Evolutionary conservation across 768 basidiomycete species (phyloP).

Genomic region (Austroboletus eburneus): DNA sequence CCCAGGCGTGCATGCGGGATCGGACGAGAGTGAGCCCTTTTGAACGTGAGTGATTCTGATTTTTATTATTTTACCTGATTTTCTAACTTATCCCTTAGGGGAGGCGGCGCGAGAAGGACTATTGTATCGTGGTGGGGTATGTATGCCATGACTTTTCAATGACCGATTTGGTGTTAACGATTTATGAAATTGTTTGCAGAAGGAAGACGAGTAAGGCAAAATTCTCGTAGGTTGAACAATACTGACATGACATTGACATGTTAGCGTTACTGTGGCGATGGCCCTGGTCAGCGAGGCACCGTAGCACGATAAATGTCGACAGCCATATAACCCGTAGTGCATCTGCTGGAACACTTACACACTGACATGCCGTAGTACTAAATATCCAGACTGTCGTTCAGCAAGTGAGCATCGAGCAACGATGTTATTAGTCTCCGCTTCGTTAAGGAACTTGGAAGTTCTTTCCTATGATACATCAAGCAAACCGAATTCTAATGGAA

Average conservation of each 20-base stretch:
- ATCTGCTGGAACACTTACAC: no score
- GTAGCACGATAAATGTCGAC: no score
- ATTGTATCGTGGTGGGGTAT: conserved; percentile 68
- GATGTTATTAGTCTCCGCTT: background rate
- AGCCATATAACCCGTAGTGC: no score
- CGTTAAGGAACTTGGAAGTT: conserved; percentile 13
- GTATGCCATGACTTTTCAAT: no score
- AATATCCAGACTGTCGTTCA: no score
- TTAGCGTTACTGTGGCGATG: conserved; percentile 68
- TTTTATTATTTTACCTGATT: conserved; percentile 1
- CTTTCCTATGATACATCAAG: conserved; percentile 30
- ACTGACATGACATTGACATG: conserved; percentile 13
- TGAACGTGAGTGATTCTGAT: conserved; percentile 46
- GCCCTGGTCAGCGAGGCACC: conserved; percentile 63
- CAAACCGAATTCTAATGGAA: conserved; percentile 14
- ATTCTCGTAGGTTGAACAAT: background rate
- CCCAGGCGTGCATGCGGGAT: conserved; percentile 66
- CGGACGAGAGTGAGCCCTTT: conserved; percentile 67
- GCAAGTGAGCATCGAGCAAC: no score
- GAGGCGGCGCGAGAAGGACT: conserved; percentile 64
- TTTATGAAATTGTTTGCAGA: conserved; percentile 45
- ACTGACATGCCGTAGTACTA: no score
- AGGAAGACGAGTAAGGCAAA: conserved; percentile 70
- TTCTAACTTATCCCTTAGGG: conserved; percentile 32
- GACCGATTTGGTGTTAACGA: conserved; percentile 8